These are phyloP conservation scores for Capronia epimyces DNA, from an alignment of 2,329 filamentous ascomycete genomes.

Conservation along the genomic window DNA sequence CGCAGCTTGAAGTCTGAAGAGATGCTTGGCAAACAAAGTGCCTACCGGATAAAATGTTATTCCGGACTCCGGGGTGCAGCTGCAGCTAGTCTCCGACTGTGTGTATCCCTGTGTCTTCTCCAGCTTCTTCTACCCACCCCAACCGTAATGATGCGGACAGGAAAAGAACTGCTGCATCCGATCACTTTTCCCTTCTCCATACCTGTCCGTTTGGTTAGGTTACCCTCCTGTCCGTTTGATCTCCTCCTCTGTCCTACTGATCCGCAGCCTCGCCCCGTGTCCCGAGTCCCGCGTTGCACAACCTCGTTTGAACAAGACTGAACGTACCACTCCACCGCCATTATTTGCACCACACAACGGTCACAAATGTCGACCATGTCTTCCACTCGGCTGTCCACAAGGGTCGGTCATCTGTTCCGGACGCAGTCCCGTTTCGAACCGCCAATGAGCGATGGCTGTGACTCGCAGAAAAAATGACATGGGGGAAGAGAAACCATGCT, in stretches of 20 bases:
- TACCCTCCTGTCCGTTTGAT: neutral
- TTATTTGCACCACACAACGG: conserved; percentile 1
- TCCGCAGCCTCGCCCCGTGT: neutral
- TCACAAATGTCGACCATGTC: too few relatives aligned
- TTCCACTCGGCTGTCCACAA: neutral
- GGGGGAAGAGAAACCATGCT: conserved; percentile 1
- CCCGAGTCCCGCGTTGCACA: conserved; percentile 6
- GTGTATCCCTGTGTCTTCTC: neutral
- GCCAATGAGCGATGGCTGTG: neutral
- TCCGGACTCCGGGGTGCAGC: too few relatives aligned
- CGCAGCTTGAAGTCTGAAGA: too few relatives aligned
- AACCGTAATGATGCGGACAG: too few relatives aligned
- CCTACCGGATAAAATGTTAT: too few relatives aligned
- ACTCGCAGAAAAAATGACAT: neutral
- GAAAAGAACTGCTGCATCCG: too few relatives aligned
- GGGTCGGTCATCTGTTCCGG: neutral
- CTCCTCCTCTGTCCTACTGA: neutral
- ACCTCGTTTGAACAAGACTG: conserved; percentile 17
- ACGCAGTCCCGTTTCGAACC: conserved; percentile 2
- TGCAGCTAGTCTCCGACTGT: too few relatives aligned
- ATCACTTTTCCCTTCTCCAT: neutral
- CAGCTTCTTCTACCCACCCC: too few relatives aligned
- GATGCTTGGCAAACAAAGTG: too few relatives aligned
- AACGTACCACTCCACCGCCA: conserved; percentile 19
- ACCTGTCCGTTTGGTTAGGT: neutral